Base-by-base conservation (phyloP, 208 protist genomes). In the Leishmania arabica region DNA sequence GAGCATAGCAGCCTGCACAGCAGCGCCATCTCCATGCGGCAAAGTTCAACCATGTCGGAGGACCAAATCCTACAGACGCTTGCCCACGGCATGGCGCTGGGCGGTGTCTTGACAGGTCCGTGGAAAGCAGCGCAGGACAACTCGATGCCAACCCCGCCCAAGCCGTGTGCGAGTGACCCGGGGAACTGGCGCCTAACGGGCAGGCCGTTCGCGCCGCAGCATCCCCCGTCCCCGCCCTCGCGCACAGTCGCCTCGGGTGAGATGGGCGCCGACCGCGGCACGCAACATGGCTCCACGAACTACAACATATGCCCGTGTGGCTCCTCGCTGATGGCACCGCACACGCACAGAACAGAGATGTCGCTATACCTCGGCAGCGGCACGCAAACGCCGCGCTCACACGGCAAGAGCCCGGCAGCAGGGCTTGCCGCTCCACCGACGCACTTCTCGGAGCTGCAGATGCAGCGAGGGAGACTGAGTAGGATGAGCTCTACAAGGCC, bases 11-110 rank as follows among this genome's bases (percentile, higher is more conserved):
- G 77, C 64, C 47, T 82, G 53, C 65, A 81, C 40, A 71, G 79
- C 77, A 81, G 82, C 64, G 64, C 65, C 53, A 58, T 68, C 47
- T 82, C 82, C 66, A 45, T 79, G 40, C 70, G 65, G 42, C 78
- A 77, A 47, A 76, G 78, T 74, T 82, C 82, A 8, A 68, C 69
- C 34, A 68, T 82, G 72, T 69, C 77, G 21, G 81, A 76, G 3
- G 78, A 88, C 64, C 75, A 77, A 31, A 62, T 85, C 34, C 62
- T 85, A 64, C 85, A 84, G 66, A 88, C 85, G 7, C 68, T 88
- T 47, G 56, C 72, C 24, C 85, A 86, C 69, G 85, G 85, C 31
- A 85, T 88, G 85, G 85, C 85, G 8, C 81, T 88, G 21, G 74
- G 81, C 0, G 85, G 81, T 4, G 78, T 45, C 1, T 27, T 56